Evolutionary conservation across 2,329 filamentous ascomycete genomes (phyloP).

Genomic region (Ophiostoma himal-ulmi): DNA sequence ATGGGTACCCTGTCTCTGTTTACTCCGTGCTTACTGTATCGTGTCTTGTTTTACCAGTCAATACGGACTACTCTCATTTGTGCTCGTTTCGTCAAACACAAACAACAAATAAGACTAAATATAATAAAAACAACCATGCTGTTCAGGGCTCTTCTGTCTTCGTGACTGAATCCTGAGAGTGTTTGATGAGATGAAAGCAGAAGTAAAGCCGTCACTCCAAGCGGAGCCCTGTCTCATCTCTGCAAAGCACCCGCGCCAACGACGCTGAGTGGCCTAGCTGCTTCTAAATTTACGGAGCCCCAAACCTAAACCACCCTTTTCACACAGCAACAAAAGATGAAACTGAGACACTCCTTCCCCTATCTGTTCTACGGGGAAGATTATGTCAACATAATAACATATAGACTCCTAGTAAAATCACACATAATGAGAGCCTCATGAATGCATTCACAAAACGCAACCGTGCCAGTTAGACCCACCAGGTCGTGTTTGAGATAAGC

Average conservation of each 20-base stretch:
- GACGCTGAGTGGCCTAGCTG: not conserved
- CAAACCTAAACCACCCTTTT: not conserved
- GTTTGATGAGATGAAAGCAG: not conserved
- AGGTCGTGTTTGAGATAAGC: constrained; percentile 22
- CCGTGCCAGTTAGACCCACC: constrained; percentile 24
- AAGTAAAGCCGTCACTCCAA: constrained; percentile 8
- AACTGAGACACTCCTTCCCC: constrained; percentile 4
- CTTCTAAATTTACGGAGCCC: not conserved
- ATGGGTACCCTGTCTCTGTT: too few species aligned
- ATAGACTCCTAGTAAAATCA: not conserved
- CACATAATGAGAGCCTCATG: not conserved
- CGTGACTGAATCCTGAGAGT: too few species aligned
- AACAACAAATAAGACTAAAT: not conserved
- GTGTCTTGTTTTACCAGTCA: not conserved
- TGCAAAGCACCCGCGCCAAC: constrained; percentile 10
- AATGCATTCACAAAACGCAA: constrained; percentile 23
- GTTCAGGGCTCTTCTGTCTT: too few species aligned
- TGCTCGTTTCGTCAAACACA: not conserved
- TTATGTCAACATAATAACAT: not conserved
- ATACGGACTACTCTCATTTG: not conserved
- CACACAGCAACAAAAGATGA: not conserved
- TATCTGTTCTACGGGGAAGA: not conserved
- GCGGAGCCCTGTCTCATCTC: constrained; percentile 16
- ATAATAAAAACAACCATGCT: too few species aligned
- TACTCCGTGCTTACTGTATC: too few species aligned